Base-by-base conservation (phyloP, 129 eudicot genomes). In the Mikania micrantha region DNA sequence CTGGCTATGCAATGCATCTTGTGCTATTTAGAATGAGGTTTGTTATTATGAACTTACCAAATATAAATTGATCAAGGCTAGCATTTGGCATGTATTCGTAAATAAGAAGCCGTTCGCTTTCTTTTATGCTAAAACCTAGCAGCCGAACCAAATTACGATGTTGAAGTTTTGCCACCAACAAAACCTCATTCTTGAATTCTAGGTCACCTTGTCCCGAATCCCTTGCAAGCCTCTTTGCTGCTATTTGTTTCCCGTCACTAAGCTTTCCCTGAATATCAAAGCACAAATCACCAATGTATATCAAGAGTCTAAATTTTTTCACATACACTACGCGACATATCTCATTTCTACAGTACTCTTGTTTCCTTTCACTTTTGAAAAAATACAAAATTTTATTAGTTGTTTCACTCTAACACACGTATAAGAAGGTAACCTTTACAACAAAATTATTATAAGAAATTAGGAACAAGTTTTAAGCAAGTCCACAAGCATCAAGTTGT, bases 11-110 rank as follows among this genome's bases (percentile, higher is more conserved):
- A 49, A 49, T 49, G 12, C 56, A 21, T 20, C 12, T 3, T 20
- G 0, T 50, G n/a, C 8, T 21, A 20, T 9, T 20, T 0, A 9
- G 22, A 10, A 7, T 4, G 5, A 4, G 9, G 59, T 22, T n/a
- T n/a, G 31, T n/a, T 12, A 7, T 54, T 25, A 54, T 24, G 24
- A 22, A 25, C 60, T 54, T 54, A 54, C 60, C 17, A 27, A 54
- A 54, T 54, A 54, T 54, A 25, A 54, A 54, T 12, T 54, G 60
- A 54, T 54, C 60, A 27, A 54, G 60, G 25, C 60, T 24, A 24
- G 35, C 60, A 54, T 54, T 54, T 24, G 60, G 60, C 10, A 54
- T 4, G 6, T 24, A 54, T 29, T 54, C 60, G 16, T 54, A 54
- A 54, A 54, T 54, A 1, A 54, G 60, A 54, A 54, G 36, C 27